A percentile compares a stretch with the other conserved stretches of the same genome.
Evolutionary conservation across 768 basidiomycete species (phyloP).

Genomic region (Scleroderma bovista): DNA sequence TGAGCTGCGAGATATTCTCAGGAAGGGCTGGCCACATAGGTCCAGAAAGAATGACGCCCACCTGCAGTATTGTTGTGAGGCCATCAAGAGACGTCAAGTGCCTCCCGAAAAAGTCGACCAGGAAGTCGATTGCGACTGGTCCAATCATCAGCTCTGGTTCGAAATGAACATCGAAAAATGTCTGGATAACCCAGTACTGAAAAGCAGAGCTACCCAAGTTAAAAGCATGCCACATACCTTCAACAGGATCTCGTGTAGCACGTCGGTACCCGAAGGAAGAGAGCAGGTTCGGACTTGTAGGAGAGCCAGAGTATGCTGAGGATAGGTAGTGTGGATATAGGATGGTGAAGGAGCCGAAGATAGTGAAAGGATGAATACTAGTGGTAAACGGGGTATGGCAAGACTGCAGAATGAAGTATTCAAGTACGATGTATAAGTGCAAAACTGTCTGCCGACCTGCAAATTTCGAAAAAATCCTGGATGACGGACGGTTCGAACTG

Average conservation of each 20-base stretch:
- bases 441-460: constrained; percentile 42
- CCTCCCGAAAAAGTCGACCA: constrained; percentile 53
- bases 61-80: constrained; percentile 57
- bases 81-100: constrained; percentile 54
- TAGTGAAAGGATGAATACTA: constrained; percentile 60
- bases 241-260: constrained; percentile 50
- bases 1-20: constrained; percentile 37
- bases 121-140: constrained; percentile 46
- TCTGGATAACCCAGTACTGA: constrained; percentile 28
- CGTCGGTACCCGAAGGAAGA: constrained; percentile 41
- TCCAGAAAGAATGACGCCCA: constrained; percentile 19
- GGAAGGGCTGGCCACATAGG: background rate
- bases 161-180: constrained; percentile 60
- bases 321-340: constrained; percentile 55
- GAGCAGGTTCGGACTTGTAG: constrained; percentile 49
- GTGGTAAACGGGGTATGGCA: constrained; percentile 47
- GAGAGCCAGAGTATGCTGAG: constrained; percentile 52
- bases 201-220: background rate
- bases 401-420: constrained; percentile 33
- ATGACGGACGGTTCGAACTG: constrained; percentile 57
- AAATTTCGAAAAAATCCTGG: constrained; percentile 67
- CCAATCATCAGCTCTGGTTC: constrained; percentile 60
- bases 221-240: constrained; percentile 36
- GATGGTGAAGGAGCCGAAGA: constrained; percentile 50
- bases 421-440: background rate